phyloP scores from a whole-genome alignment of 2,329 filamentous ascomycete species.

The Xylaria sp. region DNA sequence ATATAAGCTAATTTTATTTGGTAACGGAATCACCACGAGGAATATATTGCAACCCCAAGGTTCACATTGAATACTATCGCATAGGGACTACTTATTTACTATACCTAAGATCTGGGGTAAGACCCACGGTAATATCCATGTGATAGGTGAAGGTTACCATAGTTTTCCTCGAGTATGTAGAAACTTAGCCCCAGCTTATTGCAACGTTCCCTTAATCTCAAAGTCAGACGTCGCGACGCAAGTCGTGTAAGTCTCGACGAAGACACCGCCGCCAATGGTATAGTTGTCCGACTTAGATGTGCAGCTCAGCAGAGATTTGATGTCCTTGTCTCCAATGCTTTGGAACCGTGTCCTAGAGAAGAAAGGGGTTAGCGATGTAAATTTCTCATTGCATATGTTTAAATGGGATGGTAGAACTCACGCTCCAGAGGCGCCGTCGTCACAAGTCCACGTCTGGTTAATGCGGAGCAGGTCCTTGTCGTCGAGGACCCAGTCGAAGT shows the following conservation, averaged over 20 bases:
- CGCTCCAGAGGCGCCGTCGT: conserved; percentile 15
- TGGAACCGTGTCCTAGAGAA: conserved; percentile 19
- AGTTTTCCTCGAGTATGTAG: too few species aligned
- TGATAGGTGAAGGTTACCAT: background rate
- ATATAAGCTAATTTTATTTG: too few species aligned
- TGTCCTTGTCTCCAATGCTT: conserved; percentile 23
- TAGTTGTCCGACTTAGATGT: background rate
- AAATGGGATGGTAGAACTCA: background rate
- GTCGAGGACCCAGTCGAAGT: conserved; percentile 25
- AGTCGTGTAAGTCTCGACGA: conserved; percentile 15
- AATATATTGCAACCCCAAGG: background rate
- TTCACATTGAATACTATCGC: background rate
- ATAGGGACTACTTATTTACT: background rate
- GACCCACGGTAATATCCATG: background rate
- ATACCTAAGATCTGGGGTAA: background rate
- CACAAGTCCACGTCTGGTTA: conserved; percentile 26
- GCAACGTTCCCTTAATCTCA: conserved; percentile 20
- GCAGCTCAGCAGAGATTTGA: conserved; percentile 14
- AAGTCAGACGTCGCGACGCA: conserved; percentile 13
- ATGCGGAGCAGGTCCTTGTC: conserved; percentile 9
- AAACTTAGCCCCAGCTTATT: background rate
- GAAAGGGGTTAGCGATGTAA: background rate
- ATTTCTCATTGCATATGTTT: background rate
- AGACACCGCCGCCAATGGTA: background rate
- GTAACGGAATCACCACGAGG: background rate